These are phyloP conservation scores for Lentinula edodes DNA, from an alignment of 768 basidiomycete genomes.

Conservation along the genomic window DNA sequence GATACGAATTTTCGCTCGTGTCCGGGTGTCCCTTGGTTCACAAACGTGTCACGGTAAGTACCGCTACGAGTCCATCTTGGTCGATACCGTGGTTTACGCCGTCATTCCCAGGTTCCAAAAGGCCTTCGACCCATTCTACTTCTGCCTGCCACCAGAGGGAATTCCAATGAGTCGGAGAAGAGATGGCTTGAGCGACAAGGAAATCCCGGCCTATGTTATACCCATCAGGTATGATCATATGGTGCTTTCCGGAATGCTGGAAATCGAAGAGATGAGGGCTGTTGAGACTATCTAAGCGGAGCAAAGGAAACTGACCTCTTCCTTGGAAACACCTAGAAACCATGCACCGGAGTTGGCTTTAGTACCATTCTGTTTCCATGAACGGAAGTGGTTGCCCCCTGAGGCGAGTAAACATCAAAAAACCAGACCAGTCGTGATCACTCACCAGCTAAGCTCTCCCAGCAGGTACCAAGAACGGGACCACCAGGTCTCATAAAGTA, in stretches of 20 bases:
- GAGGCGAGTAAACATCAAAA: background rate
- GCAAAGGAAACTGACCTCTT: conserved; percentile 36
- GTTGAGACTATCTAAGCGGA: background rate
- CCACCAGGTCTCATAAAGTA: conserved; percentile 36
- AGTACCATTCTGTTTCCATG: conserved; percentile 86
- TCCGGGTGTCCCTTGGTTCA: background rate
- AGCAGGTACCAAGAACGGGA: conserved; percentile 77
- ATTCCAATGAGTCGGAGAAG: conserved; percentile 54
- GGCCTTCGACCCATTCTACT: conserved; percentile 68
- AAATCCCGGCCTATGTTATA: conserved; percentile 72
- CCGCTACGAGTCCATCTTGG: conserved; percentile 77
- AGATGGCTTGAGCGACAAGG: conserved; percentile 58
- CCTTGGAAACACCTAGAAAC: conserved; percentile 82
- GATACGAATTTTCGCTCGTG: background rate
- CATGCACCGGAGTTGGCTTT: conserved; percentile 69
- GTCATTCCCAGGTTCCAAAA: conserved; percentile 61
- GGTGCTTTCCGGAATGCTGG: conserved; percentile 54
- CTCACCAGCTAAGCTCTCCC: conserved; percentile 73
- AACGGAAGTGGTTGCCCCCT: conserved; percentile 88
- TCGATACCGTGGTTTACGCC: conserved; percentile 79
- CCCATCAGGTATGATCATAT: conserved; percentile 72
- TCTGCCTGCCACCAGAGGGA: conserved; percentile 72
- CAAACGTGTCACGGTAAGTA: conserved; percentile 60
- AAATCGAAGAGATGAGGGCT: conserved; percentile 1
- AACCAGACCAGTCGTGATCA: background rate